Conservation (phyloP, 73 alveolate genomes). For the Paraurostyla sp. region DNA sequence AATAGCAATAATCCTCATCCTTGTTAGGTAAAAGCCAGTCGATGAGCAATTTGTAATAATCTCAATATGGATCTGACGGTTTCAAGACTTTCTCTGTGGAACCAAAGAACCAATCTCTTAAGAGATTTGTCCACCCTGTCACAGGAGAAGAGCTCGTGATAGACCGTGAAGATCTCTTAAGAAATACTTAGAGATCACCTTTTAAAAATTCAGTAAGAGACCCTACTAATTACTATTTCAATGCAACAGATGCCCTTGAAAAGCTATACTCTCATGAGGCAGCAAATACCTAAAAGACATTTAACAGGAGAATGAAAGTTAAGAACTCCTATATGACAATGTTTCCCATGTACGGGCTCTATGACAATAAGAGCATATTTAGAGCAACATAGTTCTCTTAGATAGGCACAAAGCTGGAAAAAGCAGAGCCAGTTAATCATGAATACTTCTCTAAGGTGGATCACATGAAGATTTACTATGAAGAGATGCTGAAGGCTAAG, state of each 20-base stretch:
- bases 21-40: neutral
- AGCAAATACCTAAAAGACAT: constrained; percentile 25
- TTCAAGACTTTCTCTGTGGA: constrained; percentile 4
- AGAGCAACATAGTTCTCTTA: neutral
- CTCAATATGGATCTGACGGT: neutral
- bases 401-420: constrained; percentile 30
- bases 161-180: constrained; percentile 3
- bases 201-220: constrained; percentile 39
- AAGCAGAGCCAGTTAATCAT: constrained; percentile 31
- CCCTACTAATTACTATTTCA: constrained; percentile 5
- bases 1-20: too few species aligned
- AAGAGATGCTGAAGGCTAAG: constrained; percentile 54
- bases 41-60: neutral
- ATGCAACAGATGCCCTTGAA: neutral
- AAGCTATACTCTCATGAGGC: too few species aligned
- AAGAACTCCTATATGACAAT: constrained; percentile 16
- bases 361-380: neutral
- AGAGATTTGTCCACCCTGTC: constrained; percentile 15
- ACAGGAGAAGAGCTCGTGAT: neutral
- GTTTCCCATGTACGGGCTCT: constrained; percentile 46
- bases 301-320: constrained; percentile 27
- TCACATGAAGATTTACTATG: constrained; percentile 41
- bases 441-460: constrained; percentile 26
- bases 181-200: constrained; percentile 30
- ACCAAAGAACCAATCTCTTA: neutral